Conservation (phyloP, 495 filamentous ascomycete species). For the Letharia columbiana region DNA sequence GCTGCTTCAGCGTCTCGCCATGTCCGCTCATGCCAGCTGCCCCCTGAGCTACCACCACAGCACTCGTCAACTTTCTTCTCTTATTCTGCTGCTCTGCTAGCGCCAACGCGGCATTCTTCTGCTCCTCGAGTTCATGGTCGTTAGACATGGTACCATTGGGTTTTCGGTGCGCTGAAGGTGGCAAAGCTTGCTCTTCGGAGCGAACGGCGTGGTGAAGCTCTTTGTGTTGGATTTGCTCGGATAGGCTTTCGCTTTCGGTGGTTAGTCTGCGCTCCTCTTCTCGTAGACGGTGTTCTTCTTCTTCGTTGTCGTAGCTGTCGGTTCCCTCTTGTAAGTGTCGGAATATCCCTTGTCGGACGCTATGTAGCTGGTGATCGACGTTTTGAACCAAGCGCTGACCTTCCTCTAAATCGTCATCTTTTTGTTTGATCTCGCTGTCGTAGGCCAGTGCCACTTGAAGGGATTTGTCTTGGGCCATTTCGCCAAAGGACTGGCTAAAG, state of each 20-base stretch:
- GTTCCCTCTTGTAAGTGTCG: conserved; percentile 9
- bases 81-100: conserved; percentile 19
- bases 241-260: conserved; percentile 14
- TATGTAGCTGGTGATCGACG: conserved; percentile 12
- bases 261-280: conserved; percentile 13
- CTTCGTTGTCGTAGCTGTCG: conserved; percentile 12
- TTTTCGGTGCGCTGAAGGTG: conserved; percentile 13
- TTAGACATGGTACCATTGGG: conserved; percentile 1
- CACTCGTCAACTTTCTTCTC: conserved; percentile 17
- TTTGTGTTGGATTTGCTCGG: conserved; percentile 24
- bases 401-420: conserved; percentile 19
- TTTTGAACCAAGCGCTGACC: conserved; percentile 16
- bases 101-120: conserved; percentile 13
- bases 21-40: conserved; percentile 23
- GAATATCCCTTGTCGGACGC: conserved; percentile 12
- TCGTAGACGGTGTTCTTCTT: conserved; percentile 7
- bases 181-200: conserved; percentile 16
- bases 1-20: conserved; percentile 19
- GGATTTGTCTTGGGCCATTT: conserved; percentile 20
- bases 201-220: conserved; percentile 22
- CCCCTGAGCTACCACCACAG: conserved; percentile 19
- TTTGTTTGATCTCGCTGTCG: conserved; percentile 23
- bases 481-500: conserved; percentile 22
- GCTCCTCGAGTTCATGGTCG: conserved; percentile 15
- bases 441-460: conserved; percentile 21